Evolutionary conservation across 208 protist genomes (phyloP).

Genomic region (Angomonas ambiguus): DNA sequence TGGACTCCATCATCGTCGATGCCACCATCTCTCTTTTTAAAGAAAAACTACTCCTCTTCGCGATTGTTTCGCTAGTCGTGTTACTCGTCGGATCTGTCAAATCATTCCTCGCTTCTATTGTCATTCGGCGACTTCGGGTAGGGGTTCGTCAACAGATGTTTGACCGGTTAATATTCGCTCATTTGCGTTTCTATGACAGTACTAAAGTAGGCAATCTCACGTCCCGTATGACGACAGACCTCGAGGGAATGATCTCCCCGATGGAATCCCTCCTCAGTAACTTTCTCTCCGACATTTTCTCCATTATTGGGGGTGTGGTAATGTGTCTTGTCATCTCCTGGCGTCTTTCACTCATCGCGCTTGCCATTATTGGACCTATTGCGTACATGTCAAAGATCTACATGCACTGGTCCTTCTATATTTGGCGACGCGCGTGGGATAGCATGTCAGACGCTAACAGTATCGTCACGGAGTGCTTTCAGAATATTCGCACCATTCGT

Average conservation of each 20-base stretch:
- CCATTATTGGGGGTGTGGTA: conserved; percentile 29
- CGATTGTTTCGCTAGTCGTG: conserved; percentile 28
- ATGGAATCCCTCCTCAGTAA: conserved; percentile 40
- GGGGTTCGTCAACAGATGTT: conserved; percentile 39
- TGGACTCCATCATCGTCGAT: conserved; percentile 39
- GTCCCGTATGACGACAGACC: conserved; percentile 61
- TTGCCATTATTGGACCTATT: conserved; percentile 46
- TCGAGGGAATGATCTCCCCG: conserved; percentile 45
- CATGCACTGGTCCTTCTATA: conserved; percentile 32
- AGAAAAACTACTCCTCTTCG: conserved; percentile 31
- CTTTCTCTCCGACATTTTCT: conserved; percentile 39
- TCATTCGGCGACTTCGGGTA: conserved; percentile 44
- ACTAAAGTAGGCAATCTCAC: conserved; percentile 46
- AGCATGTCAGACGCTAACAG: conserved; percentile 47
- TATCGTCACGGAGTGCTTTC: conserved; percentile 49
- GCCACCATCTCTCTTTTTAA: conserved; percentile 24
- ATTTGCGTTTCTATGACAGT: conserved; percentile 52
- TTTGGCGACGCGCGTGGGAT: conserved; percentile 51
- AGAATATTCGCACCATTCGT: conserved; percentile 60
- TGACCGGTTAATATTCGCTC: conserved; percentile 37
- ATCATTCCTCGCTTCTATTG: conserved; percentile 44
- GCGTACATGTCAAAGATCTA: conserved; percentile 46
- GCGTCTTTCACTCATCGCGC: conserved; percentile 47
- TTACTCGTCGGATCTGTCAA: conserved; percentile 38
- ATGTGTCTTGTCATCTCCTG: conserved; percentile 50